Conservation (phyloP, 192 early-diverging fungal genomes). For the Coemansia sp. region DNA sequence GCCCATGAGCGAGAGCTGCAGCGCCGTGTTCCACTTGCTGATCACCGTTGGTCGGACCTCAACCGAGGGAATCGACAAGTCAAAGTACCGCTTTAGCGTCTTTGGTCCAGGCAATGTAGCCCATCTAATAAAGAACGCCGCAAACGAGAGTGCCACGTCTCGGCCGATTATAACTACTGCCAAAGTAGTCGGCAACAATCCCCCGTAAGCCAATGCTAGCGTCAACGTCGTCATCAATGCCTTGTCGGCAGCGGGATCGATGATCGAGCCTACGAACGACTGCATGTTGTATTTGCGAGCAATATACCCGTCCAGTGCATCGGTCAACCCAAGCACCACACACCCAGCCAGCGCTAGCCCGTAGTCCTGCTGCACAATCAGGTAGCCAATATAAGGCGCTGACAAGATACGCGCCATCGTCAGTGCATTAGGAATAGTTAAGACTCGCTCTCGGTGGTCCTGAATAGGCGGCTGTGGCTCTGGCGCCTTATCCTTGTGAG, state of each 20-base stretch:
- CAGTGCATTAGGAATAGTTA: slow-evolving; percentile 88
- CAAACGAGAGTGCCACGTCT: slow-evolving; percentile 76
- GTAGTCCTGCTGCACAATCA: slow-evolving; percentile 76
- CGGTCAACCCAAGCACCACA: slow-evolving; percentile 80
- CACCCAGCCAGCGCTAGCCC: slow-evolving; percentile 72
- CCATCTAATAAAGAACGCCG: slow-evolving; percentile 84
- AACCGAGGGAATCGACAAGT: slow-evolving; percentile 85
- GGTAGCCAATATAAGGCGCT: slow-evolving; percentile 87
- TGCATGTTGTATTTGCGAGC: slow-evolving; percentile 84
- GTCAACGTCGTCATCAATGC: slow-evolving; percentile 88
- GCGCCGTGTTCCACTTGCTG: slow-evolving; percentile 87
- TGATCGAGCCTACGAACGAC: slow-evolving; percentile 82
- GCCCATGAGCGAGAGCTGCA: slow-evolving; percentile 84
- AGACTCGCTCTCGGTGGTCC: slow-evolving; percentile 72
- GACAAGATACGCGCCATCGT: slow-evolving; percentile 77
- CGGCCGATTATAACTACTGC: slow-evolving; percentile 83
- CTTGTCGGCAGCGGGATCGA: slow-evolving; percentile 96
- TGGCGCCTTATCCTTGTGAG: too few species aligned
- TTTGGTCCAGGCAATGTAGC: slow-evolving; percentile 85
- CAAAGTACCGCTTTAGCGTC: slow-evolving; percentile 81
- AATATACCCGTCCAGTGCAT: slow-evolving; percentile 88
- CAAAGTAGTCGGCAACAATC: slow-evolving; percentile 72
- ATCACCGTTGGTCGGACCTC: slow-evolving; percentile 88
- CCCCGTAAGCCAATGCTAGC: slow-evolving; percentile 68
- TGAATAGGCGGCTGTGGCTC: background rate